Percentiles rank a stretch among this genome's conserved stretches.
These are phyloP conservation scores for Fusarium buharicum DNA, from an alignment of 2,329 filamentous ascomycete genomes.

Conservation along the genomic window DNA sequence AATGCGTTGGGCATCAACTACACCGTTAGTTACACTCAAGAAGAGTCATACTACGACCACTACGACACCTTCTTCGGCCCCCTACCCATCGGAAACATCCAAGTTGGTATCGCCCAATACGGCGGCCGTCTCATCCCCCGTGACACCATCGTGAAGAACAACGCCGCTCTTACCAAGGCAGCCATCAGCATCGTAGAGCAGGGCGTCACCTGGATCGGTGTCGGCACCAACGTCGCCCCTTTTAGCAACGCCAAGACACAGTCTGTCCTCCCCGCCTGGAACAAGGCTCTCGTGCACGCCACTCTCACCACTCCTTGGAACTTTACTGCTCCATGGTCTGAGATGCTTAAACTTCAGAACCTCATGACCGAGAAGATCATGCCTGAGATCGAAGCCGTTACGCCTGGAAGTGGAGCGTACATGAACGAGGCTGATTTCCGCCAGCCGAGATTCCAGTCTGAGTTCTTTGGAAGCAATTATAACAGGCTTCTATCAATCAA, in stretches of 20 bases:
- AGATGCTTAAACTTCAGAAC: conserved; percentile 48
- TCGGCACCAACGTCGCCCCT: conserved; percentile 41
- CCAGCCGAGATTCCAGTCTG: conserved; percentile 55
- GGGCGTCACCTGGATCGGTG: conserved; percentile 46
- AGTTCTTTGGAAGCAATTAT: conserved; percentile 62
- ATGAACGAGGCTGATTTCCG: conserved; percentile 63
- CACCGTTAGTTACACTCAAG: conserved; percentile 25
- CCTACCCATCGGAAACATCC: conserved; percentile 51
- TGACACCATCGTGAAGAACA: conserved; percentile 28
- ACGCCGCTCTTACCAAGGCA: conserved; percentile 2
- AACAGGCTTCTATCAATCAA: conserved; percentile 57
- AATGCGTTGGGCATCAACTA: conserved; percentile 21
- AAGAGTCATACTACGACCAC: conserved; percentile 52
- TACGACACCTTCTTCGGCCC: conserved; percentile 56
- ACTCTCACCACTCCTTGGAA: conserved; percentile 45
- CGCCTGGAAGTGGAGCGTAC: conserved; percentile 57
- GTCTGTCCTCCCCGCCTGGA: conserved; percentile 55
- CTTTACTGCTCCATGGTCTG: conserved; percentile 42
- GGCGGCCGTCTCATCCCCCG: conserved; percentile 58
- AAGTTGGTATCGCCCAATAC: conserved; percentile 45
- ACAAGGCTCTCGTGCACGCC: conserved; percentile 48
- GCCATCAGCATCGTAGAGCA: conserved; percentile 29
- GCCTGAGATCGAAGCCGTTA: conserved; percentile 47
- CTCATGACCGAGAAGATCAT: conserved; percentile 46
- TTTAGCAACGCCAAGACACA: conserved; percentile 46